Base-by-base conservation (phyloP, 2,329 filamentous ascomycete species). In the Tolypocladium guangdongense region DNA sequence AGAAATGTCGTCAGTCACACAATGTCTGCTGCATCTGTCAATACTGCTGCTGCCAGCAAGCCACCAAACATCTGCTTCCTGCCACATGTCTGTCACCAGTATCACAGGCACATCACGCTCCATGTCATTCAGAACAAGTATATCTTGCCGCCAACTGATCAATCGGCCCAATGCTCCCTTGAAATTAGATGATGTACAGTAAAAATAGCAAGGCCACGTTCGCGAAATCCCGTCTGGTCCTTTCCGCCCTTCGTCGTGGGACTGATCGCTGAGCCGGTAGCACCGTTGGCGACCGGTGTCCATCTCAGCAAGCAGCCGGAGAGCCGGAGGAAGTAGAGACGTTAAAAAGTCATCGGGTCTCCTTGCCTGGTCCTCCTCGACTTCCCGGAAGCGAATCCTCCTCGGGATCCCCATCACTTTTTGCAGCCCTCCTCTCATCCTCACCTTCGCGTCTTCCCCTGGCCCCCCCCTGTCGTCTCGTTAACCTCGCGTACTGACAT, bases 101-200 rank as follows among this genome's bases (percentile, higher is more conserved):
- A 32, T 47, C 16, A 33, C 18, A 30, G 2, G 18, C 43, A 47
- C 43, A 7, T 32, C 10, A 47, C 43, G 27, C 27, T 33, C 43
- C 41, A n/a, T 6, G 20, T 49, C 32, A 27, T 39, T 33, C 24
- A 53, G 52, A 56, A 59, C 36, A 56, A 51, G 33, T 54, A 54
- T 53, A 49, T 51, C 57, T 58, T 56, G 55, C 53, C 46, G 45
- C 48, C 48, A 56, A 49, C 51, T 53, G 43, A 52, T 52, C n/a
- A 49, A 51, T 50, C 52, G 51, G 48, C 53, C 55, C 52, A 51
- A 50, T 55, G 52, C 53, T 53, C 54, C 59, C 37, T 37, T 30
- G 36, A 54, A 57, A 60, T 58, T 61, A 62, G 56, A 62, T 61
- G 57, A 57, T 61, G 57, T 62, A 62, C 60, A 62, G 51, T 56